Base-by-base conservation (phyloP, 2,329 filamentous ascomycete species). In the Fusarium sororula region DNA sequence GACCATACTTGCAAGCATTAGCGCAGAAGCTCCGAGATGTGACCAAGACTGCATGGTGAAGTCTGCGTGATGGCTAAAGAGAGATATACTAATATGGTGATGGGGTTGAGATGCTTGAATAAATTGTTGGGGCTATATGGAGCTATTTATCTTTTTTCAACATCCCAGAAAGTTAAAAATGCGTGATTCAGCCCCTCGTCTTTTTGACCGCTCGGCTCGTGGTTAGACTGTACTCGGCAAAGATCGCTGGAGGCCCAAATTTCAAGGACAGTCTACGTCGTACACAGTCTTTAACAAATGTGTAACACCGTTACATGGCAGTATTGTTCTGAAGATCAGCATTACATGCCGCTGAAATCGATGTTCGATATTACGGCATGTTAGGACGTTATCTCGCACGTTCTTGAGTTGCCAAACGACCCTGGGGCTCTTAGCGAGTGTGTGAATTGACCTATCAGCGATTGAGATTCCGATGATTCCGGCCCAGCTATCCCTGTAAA, bases 11-110 rank as follows among this genome's bases (percentile, higher is more conserved):
- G 17, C 32, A 4, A 53, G 50, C 13, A 53, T 22, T 6, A 53
- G n/a, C 24, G 32, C 50, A 15, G n/a, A 37, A 24, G 32, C 32
- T 37, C 30, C 32, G 3, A 53, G 9, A 22, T 53, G 5, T 20
- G 50, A 37, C 50, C 50, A 53, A 26, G 32, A 53, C 24, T 37
- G 6, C 50, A 53, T 53, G 6, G 9, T 22, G 7, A 24, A 15
- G 17, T 11, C 4, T 26, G 6, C 13, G 30, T 12, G 18, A 20
- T 13, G 13, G 15, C 7, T 26, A 0, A 26, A 37, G 12, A 37
- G 6, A 11, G 17, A 6, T 20, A 35, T 15, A 35, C 7, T 1
- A 7, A 51, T 10, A 10, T 1, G 30, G 9, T 35, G 17, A 20
- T 13, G n/a, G n/a, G 22, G 17, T 24, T 35, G n/a, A 7, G 12